A percentile compares a stretch with the other conserved stretches of the same genome.
phyloP scores from a whole-genome alignment of 1,284 basidiomycete genomes.

The Inonotus hispidus region DNA sequence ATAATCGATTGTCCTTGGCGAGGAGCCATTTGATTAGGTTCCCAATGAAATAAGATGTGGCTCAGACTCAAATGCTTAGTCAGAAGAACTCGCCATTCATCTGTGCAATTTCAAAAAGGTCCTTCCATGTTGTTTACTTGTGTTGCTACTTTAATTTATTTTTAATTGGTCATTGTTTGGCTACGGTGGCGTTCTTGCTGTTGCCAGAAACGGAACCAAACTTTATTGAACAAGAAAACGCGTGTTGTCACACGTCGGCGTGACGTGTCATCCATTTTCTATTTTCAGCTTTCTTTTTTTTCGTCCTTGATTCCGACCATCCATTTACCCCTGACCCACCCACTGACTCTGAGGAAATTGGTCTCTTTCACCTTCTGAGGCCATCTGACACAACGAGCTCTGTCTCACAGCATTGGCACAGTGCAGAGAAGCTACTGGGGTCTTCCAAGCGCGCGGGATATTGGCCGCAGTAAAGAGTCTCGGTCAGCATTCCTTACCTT shows the following conservation, averaged over 20 bases:
- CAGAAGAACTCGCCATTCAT: background rate
- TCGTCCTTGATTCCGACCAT: background rate
- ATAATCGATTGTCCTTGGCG: background rate
- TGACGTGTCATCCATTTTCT: background rate
- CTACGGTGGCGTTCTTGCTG: background rate
- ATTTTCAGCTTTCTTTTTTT: background rate
- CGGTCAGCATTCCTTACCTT: background rate
- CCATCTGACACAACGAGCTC: background rate
- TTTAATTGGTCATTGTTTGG: background rate
- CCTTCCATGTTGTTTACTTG: background rate
- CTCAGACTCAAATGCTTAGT: background rate
- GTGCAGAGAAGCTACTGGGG: background rate
- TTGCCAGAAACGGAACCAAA: conserved; percentile 7
- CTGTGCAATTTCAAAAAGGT: background rate
- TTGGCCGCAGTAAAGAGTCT: background rate
- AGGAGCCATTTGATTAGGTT: background rate
- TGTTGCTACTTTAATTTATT: background rate
- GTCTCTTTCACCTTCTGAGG: background rate
- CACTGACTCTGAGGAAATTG: no score
- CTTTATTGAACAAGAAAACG: background rate
- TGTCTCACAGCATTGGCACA: background rate
- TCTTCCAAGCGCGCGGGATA: background rate
- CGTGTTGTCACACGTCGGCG: conserved; percentile 2
- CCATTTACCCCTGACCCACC: background rate
- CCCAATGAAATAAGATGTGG: background rate